Conservation (phyloP, 805 yeast species). For the Lachancea dasiensis region DNA sequence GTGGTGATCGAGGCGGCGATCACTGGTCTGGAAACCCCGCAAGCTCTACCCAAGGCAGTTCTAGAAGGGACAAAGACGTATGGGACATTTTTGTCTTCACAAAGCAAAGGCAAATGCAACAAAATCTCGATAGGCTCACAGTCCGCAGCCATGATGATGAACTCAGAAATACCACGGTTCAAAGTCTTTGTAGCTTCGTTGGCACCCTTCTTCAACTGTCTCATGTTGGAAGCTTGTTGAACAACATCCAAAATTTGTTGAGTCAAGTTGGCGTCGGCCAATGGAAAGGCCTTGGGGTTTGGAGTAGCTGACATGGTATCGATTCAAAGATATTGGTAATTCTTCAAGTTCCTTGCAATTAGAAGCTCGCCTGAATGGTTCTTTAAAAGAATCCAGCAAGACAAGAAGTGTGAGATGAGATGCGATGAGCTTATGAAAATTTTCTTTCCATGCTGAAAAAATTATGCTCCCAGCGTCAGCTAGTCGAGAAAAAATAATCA, state of each 20-base stretch:
- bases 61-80: conserved; percentile 98
- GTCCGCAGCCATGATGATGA: conserved; percentile 99
- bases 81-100: conserved; percentile 99
- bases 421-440: conserved; percentile 15
- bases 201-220: conserved; percentile 99
- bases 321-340: background rate
- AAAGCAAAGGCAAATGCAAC: conserved; percentile 91
- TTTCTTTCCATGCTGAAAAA: conserved; percentile 3
- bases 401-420: conserved; percentile 13
- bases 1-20: conserved; percentile 98
- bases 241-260: conserved; percentile 97
- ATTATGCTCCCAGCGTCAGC: conserved; percentile 1
- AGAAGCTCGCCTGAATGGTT: conserved; percentile 36
- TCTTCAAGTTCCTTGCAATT: conserved; percentile 43
- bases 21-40: conserved; percentile 99
- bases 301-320: conserved; percentile 62
- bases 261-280: conserved; percentile 91
- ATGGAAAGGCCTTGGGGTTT: conserved; percentile 98
- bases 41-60: conserved; percentile 98
- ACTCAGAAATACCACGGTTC: conserved; percentile 99
- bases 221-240: conserved; percentile 95
- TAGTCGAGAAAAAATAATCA: background rate
- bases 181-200: conserved; percentile 98
- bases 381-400: background rate
- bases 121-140: conserved; percentile 98